Evolutionary conservation across 2,329 filamentous ascomycete genomes (phyloP).

Genomic region (Beauveria sp.): DNA sequence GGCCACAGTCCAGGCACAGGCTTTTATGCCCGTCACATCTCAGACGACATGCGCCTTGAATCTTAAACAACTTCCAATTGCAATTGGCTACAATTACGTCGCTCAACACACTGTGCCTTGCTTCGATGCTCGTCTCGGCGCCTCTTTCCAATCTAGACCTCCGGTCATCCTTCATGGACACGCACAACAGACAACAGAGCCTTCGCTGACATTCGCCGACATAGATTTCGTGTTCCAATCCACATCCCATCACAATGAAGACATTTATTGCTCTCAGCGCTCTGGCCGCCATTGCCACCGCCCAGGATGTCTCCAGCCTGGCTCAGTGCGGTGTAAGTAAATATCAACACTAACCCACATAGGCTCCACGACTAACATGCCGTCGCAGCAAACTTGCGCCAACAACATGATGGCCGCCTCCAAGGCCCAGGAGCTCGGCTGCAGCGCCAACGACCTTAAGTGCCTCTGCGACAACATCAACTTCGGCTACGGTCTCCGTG

Average conservation of each 20-base stretch:
- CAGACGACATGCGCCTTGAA: neutral
- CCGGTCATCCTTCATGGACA: neutral
- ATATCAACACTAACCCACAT: neutral
- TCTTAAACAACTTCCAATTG: no score
- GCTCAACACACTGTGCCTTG: neutral
- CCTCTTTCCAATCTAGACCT: no score
- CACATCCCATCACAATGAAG: slow-evolving; percentile 41
- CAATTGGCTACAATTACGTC: neutral
- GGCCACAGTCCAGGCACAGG: neutral
- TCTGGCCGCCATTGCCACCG: slow-evolving; percentile 32
- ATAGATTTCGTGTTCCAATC: slow-evolving; percentile 10
- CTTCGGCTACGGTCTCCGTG: slow-evolving; percentile 43
- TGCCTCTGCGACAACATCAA: slow-evolving; percentile 41
- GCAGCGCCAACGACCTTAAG: slow-evolving; percentile 30
- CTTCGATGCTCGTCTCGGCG: neutral
- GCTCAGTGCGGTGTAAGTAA: slow-evolving; percentile 47
- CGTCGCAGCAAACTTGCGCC: slow-evolving; percentile 39
- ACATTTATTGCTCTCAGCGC: slow-evolving; percentile 34
- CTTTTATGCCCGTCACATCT: neutral
- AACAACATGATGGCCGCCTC: slow-evolving; percentile 40
- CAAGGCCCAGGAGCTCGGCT: slow-evolving; percentile 39
- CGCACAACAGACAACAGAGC: neutral
- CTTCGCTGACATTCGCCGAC: slow-evolving; percentile 16
- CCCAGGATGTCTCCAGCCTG: slow-evolving; percentile 35
- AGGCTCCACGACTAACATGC: slow-evolving; percentile 9